Base-by-base conservation (phyloP, 164 flowering plant species). In the Platanus orientalis region DNA sequence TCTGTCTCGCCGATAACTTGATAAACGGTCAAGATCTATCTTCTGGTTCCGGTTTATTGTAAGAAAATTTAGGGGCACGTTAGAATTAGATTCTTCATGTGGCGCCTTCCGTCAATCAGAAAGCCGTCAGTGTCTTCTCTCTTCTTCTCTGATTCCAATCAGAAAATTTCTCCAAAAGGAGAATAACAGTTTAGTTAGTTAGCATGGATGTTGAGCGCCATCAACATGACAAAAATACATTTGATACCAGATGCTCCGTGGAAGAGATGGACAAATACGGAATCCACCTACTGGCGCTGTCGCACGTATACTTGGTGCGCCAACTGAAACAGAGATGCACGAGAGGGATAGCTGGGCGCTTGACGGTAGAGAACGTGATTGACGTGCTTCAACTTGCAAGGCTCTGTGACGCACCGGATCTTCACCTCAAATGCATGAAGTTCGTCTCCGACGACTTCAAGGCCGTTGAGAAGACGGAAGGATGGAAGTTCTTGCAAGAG, bases 321-420 rank as follows among this genome's bases (percentile, higher is more conserved):
- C 74, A 73, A 54, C 75, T 95, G 81, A 95, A 95, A 78, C 84
- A 72, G 68, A 75, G 69, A 61, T 89, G 92, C 74, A 70, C 74
- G 32, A 86, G 68, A 65, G 83, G 62, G 3, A 62, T 95, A 55
- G 76, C 71, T 7, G 65, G 67, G 55, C 70, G 77, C 42, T 63
- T 95, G 70, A 79, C 80, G 29, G 64, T 58, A 14, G 96, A 86
- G 17, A 88, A 88, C 57, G 96, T 87, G 25, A 84, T 95, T 54
- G 99, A 95, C 61, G 77, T 89, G 54, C 81, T 95, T 17, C 90
- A 95, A 66, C 82, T 91, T 0, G 85, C 97, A 0, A 73, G 81
- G 59, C 76, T 85, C 48, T 95, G 96, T 75, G 92, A 95, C 42
- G 96, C 96, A 12, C 87, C 96, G 2, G 82, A 79, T 75, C 90